Evolutionary conservation across 2,329 filamentous ascomycete genomes (phyloP).

Genomic region (Passalora sequoiae): DNA sequence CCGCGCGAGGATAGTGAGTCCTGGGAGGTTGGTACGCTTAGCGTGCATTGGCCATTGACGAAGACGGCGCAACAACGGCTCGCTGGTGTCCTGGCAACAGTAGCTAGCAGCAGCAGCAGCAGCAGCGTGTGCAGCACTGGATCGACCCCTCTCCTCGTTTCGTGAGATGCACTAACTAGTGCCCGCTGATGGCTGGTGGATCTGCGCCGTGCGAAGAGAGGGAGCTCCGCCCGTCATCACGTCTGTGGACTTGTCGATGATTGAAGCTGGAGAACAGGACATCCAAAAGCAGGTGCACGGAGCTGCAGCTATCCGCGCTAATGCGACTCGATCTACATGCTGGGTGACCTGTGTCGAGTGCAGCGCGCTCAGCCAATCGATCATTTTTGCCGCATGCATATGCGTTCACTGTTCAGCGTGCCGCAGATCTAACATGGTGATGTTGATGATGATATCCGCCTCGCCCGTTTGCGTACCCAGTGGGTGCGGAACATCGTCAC

Average conservation of each 20-base stretch:
- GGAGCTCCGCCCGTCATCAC: not conserved
- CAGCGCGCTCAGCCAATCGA: no score
- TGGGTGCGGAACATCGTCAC: not conserved
- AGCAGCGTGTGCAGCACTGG: not conserved
- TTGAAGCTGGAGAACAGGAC: no score
- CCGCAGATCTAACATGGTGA: no score
- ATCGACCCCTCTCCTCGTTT: conserved; percentile 8
- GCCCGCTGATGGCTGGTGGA: conserved; percentile 1
- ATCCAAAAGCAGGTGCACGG: no score
- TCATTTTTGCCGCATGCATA: conserved; percentile 3
- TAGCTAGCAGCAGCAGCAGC: no score
- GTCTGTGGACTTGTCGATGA: not conserved
- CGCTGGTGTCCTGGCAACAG: conserved; percentile 12
- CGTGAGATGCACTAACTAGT: conserved; percentile 2
- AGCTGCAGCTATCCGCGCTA: conserved; percentile 12
- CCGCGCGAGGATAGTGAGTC: conserved; percentile 13
- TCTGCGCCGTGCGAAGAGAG: not conserved
- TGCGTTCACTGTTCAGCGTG: not conserved
- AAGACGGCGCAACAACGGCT: conserved; percentile 2
- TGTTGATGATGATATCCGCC: no score
- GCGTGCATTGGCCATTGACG: conserved; percentile 1
- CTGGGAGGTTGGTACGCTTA: conserved; percentile 15
- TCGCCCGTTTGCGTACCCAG: not conserved
- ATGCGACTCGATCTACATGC: conserved; percentile 10
- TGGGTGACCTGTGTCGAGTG: conserved; percentile 7